Evolutionary conservation across 2,329 filamentous ascomycete species (phyloP).

Genomic region (Tolypocladium tropicale): DNA sequence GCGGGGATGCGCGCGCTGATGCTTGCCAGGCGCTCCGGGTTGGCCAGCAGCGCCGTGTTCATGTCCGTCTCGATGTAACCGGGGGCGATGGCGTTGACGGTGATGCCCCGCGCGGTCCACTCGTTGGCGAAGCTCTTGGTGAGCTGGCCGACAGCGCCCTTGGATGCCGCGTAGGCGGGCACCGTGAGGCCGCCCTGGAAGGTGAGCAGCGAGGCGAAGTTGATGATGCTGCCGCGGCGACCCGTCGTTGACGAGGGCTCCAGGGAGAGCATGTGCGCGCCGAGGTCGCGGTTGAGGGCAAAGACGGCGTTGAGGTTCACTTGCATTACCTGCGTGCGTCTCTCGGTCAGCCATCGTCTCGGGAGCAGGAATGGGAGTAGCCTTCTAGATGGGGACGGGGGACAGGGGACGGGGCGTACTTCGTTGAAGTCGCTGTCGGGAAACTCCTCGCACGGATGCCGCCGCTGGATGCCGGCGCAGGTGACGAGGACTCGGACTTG

Average conservation of each 20-base stretch:
- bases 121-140: constrained; percentile 82
- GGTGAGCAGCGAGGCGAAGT: constrained; percentile 69
- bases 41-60: constrained; percentile 73
- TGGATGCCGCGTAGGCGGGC: constrained; percentile 77
- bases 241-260: constrained; percentile 34
- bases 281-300: constrained; percentile 64
- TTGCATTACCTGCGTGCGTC: constrained; percentile 54
- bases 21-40: constrained; percentile 57
- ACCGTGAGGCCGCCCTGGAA: constrained; percentile 86
- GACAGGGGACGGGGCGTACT: constrained; percentile 20
- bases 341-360: background rate
- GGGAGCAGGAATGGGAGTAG: no score
- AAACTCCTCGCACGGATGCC: constrained; percentile 67
- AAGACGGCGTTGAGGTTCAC: constrained; percentile 82
- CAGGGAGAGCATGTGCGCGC: constrained; percentile 64
- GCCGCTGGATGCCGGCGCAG: constrained; percentile 76
- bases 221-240: constrained; percentile 66
- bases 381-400: no score
- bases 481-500: constrained; percentile 71
- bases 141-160: constrained; percentile 75
- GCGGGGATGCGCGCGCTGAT: constrained; percentile 77
- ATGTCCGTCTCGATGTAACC: constrained; percentile 93
- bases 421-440: constrained; percentile 69
- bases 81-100: constrained; percentile 80
- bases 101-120: constrained; percentile 71